Percentiles rank a stretch among this genome's conserved stretches.
Evolutionary conservation across 345 rosid species (phyloP).

Genomic region (Eucalyptus sp.): DNA sequence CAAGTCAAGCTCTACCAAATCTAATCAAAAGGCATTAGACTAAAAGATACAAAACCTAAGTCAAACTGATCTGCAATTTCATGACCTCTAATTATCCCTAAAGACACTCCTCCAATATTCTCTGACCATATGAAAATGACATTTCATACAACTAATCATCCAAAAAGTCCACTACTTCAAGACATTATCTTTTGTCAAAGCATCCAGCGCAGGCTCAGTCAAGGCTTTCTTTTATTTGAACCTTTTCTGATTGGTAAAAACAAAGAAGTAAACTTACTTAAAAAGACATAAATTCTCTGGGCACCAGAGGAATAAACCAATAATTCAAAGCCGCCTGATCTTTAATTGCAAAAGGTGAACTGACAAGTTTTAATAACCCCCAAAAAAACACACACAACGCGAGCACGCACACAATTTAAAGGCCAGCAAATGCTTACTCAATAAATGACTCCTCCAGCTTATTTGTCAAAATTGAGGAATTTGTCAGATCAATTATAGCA

Average conservation of each 20-base stretch:
- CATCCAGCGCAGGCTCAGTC: background rate
- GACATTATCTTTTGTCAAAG: background rate
- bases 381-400: background rate
- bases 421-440: conserved; percentile 29
- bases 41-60: background rate
- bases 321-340: background rate
- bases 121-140: background rate
- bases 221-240: background rate
- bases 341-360: background rate
- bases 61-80: background rate
- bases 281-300: background rate
- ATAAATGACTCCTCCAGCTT: conserved; percentile 86
- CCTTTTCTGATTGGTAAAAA: background rate
- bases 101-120: background rate
- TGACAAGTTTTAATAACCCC: background rate
- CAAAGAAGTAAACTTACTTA: background rate
- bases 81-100: background rate
- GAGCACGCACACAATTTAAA: background rate
- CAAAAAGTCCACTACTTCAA: background rate
- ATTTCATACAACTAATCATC: background rate
- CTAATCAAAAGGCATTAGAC: background rate
- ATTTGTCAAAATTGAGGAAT: conserved; percentile 52
- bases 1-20: background rate
- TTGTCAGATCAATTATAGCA: conserved; percentile 88
- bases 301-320: background rate